phyloP scores from a whole-genome alignment of 2,329 filamentous ascomycete species.

The Monilinia vaccinii-corymbosi region DNA sequence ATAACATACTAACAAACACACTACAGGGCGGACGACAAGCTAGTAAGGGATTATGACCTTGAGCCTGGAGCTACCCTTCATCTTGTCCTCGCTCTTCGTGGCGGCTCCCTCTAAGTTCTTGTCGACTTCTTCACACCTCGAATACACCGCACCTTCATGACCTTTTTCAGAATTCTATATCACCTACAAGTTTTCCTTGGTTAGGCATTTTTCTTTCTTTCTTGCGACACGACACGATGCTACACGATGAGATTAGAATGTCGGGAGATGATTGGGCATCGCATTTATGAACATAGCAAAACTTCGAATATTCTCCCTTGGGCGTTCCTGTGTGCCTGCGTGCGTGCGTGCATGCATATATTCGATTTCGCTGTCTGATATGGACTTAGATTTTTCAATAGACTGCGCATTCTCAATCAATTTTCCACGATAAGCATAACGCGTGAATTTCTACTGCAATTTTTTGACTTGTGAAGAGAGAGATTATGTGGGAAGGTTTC shows the following conservation, averaged over 20 bases:
- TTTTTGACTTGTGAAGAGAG: not conserved
- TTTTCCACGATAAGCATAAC: not conserved
- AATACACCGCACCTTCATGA: not conserved
- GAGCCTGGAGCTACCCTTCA: slow-evolving; percentile 90
- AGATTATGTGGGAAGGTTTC: not conserved
- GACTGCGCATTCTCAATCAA: not conserved
- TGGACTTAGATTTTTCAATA: slow-evolving; percentile 3
- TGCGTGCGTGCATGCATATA: not conserved
- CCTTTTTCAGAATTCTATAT: not conserved
- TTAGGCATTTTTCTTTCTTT: not conserved
- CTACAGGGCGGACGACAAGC: slow-evolving; percentile 85
- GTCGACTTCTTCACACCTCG: not conserved
- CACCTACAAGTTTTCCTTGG: slow-evolving; percentile 2
- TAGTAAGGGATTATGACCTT: slow-evolving; percentile 80
- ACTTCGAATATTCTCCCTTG: not conserved
- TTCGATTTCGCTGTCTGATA: slow-evolving; percentile 3
- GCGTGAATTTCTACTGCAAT: no score
- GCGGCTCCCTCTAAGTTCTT: slow-evolving; percentile 40
- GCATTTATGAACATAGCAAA: not conserved
- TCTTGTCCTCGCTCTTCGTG: slow-evolving; percentile 87
- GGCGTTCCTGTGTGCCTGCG: not conserved
- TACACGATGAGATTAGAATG: not conserved
- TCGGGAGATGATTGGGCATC: not conserved
- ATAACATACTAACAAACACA: not conserved
- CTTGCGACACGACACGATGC: not conserved